Evolutionary conservation across 2,329 filamentous ascomycete genomes (phyloP).

Genomic region (Aureobasidium sp.): DNA sequence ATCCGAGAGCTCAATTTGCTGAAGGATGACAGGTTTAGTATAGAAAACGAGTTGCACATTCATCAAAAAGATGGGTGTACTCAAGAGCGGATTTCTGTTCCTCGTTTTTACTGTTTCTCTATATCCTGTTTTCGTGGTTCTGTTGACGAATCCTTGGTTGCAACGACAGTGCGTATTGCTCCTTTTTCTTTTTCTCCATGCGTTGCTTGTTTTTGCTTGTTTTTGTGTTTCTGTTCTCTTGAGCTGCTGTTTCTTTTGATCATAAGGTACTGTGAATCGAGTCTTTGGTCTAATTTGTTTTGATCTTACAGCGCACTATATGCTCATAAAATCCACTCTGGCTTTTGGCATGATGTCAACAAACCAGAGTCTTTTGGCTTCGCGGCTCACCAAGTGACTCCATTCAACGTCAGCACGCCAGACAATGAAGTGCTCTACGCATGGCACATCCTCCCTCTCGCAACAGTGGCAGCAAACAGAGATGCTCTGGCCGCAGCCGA

Average conservation of each 20-base stretch:
- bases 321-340: conserved; percentile 67
- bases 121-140: conserved; percentile 59
- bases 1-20: not conserved
- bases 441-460: conserved; percentile 83
- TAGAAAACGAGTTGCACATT: not conserved
- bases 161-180: conserved; percentile 65
- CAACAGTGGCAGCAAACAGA: conserved; percentile 68
- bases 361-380: conserved; percentile 80
- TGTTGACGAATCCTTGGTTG: conserved; percentile 61
- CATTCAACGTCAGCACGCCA: conserved; percentile 67
- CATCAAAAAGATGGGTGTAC: conserved; percentile 9
- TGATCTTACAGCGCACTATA: conserved; percentile 62
- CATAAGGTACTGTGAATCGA: not conserved
- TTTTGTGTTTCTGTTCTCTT: not conserved
- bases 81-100: conserved; percentile 31
- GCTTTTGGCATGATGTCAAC: conserved; percentile 68
- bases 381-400: conserved; percentile 78
- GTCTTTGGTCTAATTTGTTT: not conserved
- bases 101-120: conserved; percentile 50
- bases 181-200: not conserved
- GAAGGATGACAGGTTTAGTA: conserved; percentile 4
- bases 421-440: conserved; percentile 76
- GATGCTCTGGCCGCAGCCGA: conserved; percentile 49
- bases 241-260: not conserved
- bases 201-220: not conserved